Evolutionary conservation across 1,284 basidiomycete species (phyloP).

Genomic region (Phylloboletellus chloephorus): DNA sequence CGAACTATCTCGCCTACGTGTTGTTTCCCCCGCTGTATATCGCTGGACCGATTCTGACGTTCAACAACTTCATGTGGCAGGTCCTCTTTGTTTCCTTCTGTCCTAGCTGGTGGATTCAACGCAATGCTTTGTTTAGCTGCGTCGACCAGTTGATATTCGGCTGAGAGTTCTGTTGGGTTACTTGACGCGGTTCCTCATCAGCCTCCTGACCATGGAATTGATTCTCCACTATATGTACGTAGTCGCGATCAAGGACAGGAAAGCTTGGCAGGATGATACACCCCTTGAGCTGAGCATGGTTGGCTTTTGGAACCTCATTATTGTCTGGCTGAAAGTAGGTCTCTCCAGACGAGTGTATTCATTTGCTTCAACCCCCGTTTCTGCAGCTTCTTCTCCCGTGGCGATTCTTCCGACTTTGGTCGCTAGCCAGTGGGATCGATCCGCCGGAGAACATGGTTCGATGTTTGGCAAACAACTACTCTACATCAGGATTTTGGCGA

Average conservation of each 20-base stretch:
- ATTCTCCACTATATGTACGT: conserved; percentile 95
- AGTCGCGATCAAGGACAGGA: conserved; percentile 90
- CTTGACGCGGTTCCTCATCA: conserved; percentile 61
- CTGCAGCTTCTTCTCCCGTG: conserved; percentile 87
- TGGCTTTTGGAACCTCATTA: conserved; percentile 95
- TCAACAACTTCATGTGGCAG: conserved; percentile 94
- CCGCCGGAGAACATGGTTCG: conserved; percentile 98
- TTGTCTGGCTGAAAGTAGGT: conserved; percentile 93
- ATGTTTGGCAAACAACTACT: conserved; percentile 99
- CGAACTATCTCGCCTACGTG: conserved; percentile 68
- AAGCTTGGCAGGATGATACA: conserved; percentile 68
- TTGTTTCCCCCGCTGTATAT: conserved; percentile 94
- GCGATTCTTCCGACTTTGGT: conserved; percentile 97
- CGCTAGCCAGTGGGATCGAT: conserved; percentile 84
- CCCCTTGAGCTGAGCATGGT: conserved; percentile 87
- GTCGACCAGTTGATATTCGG: conserved; percentile 44
- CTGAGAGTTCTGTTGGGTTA: conserved; percentile 47
- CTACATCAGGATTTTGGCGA: conserved; percentile 89
- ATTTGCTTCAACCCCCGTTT: not conserved
- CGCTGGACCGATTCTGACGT: conserved; percentile 94
- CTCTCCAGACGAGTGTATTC: not conserved
- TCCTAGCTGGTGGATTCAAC: not conserved
- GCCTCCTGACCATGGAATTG: conserved; percentile 76
- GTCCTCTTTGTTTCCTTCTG: conserved; percentile 38
- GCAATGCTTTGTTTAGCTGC: conserved; percentile 39